Percentiles rank a stretch among this genome's conserved stretches.
Conservation (phyloP, 2,329 filamentous ascomycete genomes). For the Aspergillus unguis region DNA sequence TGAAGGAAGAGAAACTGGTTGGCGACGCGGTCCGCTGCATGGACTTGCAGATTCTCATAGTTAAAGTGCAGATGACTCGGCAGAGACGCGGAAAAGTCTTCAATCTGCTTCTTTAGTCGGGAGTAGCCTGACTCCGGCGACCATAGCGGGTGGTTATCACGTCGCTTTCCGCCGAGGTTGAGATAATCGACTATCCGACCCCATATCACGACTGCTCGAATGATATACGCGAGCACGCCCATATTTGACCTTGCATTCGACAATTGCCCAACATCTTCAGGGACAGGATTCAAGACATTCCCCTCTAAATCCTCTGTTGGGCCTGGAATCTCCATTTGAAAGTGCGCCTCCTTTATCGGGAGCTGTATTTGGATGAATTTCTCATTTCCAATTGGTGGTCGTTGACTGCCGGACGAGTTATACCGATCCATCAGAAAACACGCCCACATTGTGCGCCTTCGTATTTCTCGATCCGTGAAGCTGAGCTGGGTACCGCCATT, state of each 20-base stretch:
- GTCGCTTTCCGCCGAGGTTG: constrained; percentile 81
- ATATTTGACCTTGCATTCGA: constrained; percentile 75
- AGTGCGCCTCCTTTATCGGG: constrained; percentile 84
- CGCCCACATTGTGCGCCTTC: constrained; percentile 94
- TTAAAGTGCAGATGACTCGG: constrained; percentile 72
- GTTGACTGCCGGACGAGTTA: constrained; percentile 90
- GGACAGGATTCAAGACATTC: constrained; percentile 60
- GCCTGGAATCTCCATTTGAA: constrained; percentile 85
- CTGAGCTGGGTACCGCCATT: constrained; percentile 63
- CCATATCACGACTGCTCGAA: constrained; percentile 82
- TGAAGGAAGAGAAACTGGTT: constrained; percentile 94
- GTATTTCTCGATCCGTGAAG: constrained; percentile 89
- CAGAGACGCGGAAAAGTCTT: constrained; percentile 66
- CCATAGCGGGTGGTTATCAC: constrained; percentile 77
- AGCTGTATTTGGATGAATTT: constrained; percentile 85
- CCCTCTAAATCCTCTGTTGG: constrained; percentile 81
- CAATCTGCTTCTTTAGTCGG: constrained; percentile 65
- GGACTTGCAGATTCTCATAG: constrained; percentile 75
- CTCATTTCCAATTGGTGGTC: constrained; percentile 86
- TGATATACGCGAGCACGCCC: constrained; percentile 89
- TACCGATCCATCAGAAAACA: constrained; percentile 97
- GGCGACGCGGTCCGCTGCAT: constrained; percentile 78
- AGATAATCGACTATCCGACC: constrained; percentile 85
- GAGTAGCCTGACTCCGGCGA: constrained; percentile 73
- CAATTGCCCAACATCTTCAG: constrained; percentile 61